These are phyloP conservation scores for Leucaena leucocephala DNA, from an alignment of 306 rosid genomes.

Conservation along the genomic window DNA sequence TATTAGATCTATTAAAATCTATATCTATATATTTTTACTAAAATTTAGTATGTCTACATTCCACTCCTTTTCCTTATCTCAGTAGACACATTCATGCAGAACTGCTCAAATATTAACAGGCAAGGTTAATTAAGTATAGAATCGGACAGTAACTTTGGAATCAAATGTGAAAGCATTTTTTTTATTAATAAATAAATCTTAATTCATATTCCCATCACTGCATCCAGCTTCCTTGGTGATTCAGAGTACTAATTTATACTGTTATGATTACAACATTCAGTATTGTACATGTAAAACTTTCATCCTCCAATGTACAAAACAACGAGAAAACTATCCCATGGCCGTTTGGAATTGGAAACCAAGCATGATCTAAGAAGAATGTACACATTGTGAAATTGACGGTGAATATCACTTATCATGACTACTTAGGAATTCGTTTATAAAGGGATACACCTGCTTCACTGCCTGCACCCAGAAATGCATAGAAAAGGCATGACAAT, in stretches of 20 bases:
- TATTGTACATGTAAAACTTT: conserved; percentile 10
- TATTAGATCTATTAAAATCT: no score
- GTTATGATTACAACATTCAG: conserved; percentile 31
- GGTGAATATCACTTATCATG: conserved; percentile 60
- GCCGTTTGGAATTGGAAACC: conserved; percentile 40
- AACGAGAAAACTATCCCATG: conserved; percentile 19
- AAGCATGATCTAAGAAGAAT: conserved; percentile 28
- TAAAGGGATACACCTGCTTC: conserved; percentile 84
- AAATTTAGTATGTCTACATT: not conserved
- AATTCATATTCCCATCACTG: not conserved
- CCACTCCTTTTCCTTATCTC: not conserved
- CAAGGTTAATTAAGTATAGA: not conserved
- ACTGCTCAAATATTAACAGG: not conserved
- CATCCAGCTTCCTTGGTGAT: conserved; percentile 11
- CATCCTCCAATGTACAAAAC: conserved; percentile 32
- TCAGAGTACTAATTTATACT: conserved; percentile 20
- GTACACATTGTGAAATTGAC: conserved; percentile 26
- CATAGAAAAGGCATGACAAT: conserved; percentile 25
- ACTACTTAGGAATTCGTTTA: conserved; percentile 66
- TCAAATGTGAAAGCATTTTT: not conserved
- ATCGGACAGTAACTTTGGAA: not conserved
- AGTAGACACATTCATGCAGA: not conserved
- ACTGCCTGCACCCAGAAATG: conserved; percentile 63
- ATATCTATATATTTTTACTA: not conserved
- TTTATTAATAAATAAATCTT: no score